phyloP scores from a whole-genome alignment of 2,329 filamentous ascomycete genomes.

The Periconia digitata region DNA sequence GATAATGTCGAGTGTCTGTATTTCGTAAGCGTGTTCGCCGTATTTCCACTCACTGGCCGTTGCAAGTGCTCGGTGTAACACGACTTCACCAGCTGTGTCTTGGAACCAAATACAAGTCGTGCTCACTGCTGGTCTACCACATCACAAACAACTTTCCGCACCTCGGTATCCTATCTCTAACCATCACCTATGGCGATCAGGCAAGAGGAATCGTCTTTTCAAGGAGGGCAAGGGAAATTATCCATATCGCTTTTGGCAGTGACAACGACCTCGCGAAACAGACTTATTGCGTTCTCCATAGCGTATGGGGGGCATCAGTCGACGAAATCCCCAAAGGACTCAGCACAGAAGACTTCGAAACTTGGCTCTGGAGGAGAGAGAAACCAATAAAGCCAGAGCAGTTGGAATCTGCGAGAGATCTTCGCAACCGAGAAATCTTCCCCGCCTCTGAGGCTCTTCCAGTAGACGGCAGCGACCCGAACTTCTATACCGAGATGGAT shows the following conservation, averaged over 20 bases:
- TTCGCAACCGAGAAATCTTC: constrained; percentile 19
- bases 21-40: too few species aligned
- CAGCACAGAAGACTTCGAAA: constrained; percentile 18
- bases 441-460: constrained; percentile 21
- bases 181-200: constrained; percentile 33
- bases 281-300: constrained; percentile 18
- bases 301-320: constrained; percentile 22
- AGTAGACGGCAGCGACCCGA: constrained; percentile 5
- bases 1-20: too few species aligned
- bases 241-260: constrained; percentile 10
- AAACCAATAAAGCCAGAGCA: constrained; percentile 14
- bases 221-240: constrained; percentile 15
- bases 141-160: too few species aligned
- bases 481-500: constrained; percentile 12
- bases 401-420: constrained; percentile 14
- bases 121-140: too few species aligned
- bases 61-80: too few species aligned
- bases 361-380: constrained; percentile 28
- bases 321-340: constrained; percentile 18
- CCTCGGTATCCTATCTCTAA: too few species aligned
- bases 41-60: too few species aligned
- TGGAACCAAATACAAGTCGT: too few species aligned
- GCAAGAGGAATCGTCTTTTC: constrained; percentile 34
- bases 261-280: constrained; percentile 20
- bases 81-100: too few species aligned